Evolutionary conservation across 768 basidiomycete species (phyloP), one percentile per base, ranked within the genome.

Genomic region (Leccinum imitatum): DNA sequence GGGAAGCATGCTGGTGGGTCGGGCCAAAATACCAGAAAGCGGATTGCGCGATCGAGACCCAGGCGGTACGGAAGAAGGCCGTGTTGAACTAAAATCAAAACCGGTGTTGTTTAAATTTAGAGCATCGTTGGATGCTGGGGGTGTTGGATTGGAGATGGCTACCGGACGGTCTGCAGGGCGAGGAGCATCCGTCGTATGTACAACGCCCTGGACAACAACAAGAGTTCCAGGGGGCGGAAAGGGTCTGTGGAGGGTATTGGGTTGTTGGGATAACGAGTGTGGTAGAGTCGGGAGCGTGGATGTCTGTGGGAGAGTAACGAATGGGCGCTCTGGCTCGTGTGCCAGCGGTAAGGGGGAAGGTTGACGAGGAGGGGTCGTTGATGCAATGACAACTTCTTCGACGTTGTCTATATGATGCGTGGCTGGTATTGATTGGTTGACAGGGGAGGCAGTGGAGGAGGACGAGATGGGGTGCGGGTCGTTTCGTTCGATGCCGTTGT

Each of bases 191-290:
- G 87, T 86, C 1, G 89, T 90, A 62, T 91, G 89, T 1, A 91
- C 89, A 44, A 91, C 89, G 53, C 90, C 90, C 72, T 92, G 90
- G 0, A 92, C 90, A 37, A 92, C 88, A 25, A 92, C 90, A 3
- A 92, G 80, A 3, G 90, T 90, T 14, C 90, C 89, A 0, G 89
- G 85, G 0, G 88, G 85, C 37, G 88, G 87, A 68, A 89, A 89
- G 57, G 80, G 80, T 21, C 82, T 75, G n/a, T 61, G 64, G 44
- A 19, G 57, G 50, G 25, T 52, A 41, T 53, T 73, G 21, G 58
- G 46, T 13, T 64, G 66, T 30, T 71, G 67, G 33, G 70, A 53
- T 37, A 67, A 58, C 53, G 69, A 60, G 23, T 72, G 65, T 50
- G 71, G 50, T 52, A 63, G 66, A 41, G 63, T 55, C 47, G 62